Conservation (phyloP, 805 yeast genomes). For the Candida bentonensis region DNA sequence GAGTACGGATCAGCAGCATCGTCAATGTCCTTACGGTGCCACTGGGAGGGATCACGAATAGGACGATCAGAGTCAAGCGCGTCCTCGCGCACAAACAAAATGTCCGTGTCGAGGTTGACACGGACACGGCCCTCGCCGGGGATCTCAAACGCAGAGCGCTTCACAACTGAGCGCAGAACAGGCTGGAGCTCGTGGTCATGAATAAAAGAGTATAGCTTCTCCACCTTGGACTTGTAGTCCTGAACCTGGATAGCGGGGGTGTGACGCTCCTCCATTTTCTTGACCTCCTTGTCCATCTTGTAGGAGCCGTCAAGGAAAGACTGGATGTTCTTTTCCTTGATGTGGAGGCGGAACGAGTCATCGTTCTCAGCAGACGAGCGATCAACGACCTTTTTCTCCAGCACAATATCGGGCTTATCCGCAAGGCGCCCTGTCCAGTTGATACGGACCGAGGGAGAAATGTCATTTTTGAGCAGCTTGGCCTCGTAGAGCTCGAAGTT, state of each 20-base stretch:
- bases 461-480: slow-evolving; percentile 50
- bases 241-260: slow-evolving; percentile 38
- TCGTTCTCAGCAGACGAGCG: slow-evolving; percentile 24
- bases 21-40: slow-evolving; percentile 93
- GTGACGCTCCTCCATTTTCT: slow-evolving; percentile 51
- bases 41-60: slow-evolving; percentile 69
- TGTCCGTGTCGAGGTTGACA: slow-evolving; percentile 79
- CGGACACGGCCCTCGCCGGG: slow-evolving; percentile 94
- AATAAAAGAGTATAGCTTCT: slow-evolving; percentile 50
- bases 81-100: slow-evolving; percentile 81
- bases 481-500: slow-evolving; percentile 76
- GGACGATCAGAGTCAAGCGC: slow-evolving; percentile 74
- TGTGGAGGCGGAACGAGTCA: slow-evolving; percentile 43
- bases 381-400: slow-evolving; percentile 70
- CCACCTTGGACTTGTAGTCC: slow-evolving; percentile 39
- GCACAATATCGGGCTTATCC: slow-evolving; percentile 61
- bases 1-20: slow-evolving; percentile 54
- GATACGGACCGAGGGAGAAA: slow-evolving; percentile 65
- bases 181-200: slow-evolving; percentile 62
- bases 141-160: slow-evolving; percentile 92
- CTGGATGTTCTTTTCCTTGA: slow-evolving; percentile 74
- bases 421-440: slow-evolving; percentile 79
- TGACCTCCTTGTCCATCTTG: slow-evolving; percentile 35
- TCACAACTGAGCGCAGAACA: slow-evolving; percentile 69
- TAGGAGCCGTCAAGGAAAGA: slow-evolving; percentile 47